Percentiles rank a stretch among this genome's conserved stretches.
Evolutionary conservation across 202 grass and related monocot genomes (phyloP).

Genomic region (Tripidium arundinaceum): DNA sequence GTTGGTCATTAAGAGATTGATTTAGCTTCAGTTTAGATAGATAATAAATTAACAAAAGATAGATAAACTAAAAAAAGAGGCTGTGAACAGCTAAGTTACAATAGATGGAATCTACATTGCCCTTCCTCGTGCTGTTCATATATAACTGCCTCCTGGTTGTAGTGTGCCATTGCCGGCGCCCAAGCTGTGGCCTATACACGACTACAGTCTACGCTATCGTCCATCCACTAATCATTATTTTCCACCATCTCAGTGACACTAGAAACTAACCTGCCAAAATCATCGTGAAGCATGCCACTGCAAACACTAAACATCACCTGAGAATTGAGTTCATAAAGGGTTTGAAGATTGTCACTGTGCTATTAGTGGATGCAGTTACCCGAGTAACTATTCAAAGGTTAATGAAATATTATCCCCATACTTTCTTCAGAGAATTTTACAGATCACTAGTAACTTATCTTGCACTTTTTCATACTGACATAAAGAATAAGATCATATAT

Average conservation of each 20-base stretch:
- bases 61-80: not conserved
- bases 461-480: not conserved
- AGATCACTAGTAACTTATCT: not conserved
- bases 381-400: not conserved
- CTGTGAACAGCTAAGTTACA: not conserved
- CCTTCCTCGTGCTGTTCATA: not conserved
- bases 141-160: not conserved
- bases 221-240: not conserved
- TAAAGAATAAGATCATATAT: not conserved
- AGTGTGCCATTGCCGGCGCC: not conserved
- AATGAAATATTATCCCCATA: not conserved
- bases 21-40: not conserved
- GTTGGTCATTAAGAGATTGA: not conserved
- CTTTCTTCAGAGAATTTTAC: constrained; percentile 9
- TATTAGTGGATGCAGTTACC: not conserved
- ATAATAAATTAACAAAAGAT: not conserved
- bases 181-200: not conserved
- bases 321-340: not conserved
- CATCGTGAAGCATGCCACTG: constrained; percentile 15
- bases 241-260: not conserved
- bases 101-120: not conserved
- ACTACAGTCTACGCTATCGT: not conserved
- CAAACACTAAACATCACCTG: not conserved
- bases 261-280: constrained; percentile 35
- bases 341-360: not conserved